phyloP scores from a whole-genome alignment of 495 filamentous ascomycete genomes.

The Podospora conica region DNA sequence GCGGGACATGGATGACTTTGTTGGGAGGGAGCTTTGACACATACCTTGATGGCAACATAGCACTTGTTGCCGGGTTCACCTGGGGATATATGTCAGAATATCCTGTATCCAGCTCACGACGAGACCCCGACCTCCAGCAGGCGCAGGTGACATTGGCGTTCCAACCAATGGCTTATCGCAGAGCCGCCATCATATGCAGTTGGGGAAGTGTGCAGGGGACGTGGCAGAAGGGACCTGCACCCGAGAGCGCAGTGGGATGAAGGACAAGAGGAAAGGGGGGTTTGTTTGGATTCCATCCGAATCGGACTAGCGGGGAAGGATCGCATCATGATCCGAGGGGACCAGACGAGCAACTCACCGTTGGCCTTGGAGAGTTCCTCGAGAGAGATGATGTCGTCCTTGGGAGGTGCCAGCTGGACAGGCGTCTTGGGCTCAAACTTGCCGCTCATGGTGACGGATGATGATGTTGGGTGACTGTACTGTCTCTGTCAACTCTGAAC shows the following conservation, averaged over 20 bases:
- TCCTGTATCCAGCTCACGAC: background rate
- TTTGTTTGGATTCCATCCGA: background rate
- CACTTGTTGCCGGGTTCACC: constrained; percentile 61
- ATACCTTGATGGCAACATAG: constrained; percentile 86
- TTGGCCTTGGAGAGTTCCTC: constrained; percentile 75
- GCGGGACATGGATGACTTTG: constrained; percentile 3
- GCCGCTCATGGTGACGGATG: constrained; percentile 43
- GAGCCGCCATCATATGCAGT: background rate
- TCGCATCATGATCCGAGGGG: background rate
- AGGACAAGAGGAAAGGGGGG: background rate
- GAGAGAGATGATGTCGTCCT: constrained; percentile 71
- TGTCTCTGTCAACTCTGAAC: background rate
- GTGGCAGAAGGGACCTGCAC: background rate
- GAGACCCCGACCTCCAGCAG: no score
- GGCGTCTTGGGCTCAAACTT: constrained; percentile 83
- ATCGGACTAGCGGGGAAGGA: background rate
- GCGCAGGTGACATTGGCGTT: background rate
- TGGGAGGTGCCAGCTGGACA: constrained; percentile 76
- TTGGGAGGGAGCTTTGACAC: background rate
- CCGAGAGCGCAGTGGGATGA: background rate
- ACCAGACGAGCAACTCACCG: constrained; percentile 44
- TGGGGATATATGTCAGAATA: constrained; percentile 12
- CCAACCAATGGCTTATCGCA: background rate
- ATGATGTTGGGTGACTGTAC: background rate
- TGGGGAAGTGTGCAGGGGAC: background rate